Base-by-base conservation (phyloP, 2,329 filamentous ascomycete species). In the Nannizziopsis barbatae region DNA sequence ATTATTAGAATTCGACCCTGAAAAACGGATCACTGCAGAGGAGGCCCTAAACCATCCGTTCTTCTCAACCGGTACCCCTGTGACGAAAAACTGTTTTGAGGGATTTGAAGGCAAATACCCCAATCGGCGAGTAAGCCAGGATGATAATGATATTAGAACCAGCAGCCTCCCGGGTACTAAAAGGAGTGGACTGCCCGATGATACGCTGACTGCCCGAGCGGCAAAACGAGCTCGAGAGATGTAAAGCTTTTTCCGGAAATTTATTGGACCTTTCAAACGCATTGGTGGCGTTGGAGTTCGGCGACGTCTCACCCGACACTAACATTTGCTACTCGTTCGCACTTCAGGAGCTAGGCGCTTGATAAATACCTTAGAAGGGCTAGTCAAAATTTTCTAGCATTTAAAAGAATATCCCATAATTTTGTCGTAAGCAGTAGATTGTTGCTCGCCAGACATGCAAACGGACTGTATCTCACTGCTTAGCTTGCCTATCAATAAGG, bases 81-180 rank as follows among this genome's bases (percentile, higher is more conserved):
- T 92, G 14, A 83, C 77, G 36, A 75, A 80, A 35, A 92, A 94
- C 62, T 95, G 88, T 61, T 98, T 98, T 57, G 87, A 95, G 60
- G 88, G 89, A 0, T 75, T 88, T 45, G 86, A 87, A 66, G 80
- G 80, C 53, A 86, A 92, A 60, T 98, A 98, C 64, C 92, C 92
- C 0, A 81, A 88, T 60, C 77, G 92, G 6, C 79, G 90, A 42
- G 89, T 98, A 36, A 95, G 84, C 58, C 83, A 93, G 58, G 92
- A 98, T 60, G 88, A 95, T 62, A 94, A 95, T 58, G 92, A 96
- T 65, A 95, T 96, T 49, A 75, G 86, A n/a, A 89, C 86, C 0
- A 82, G 83, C 38, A 94, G 87, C 64, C 66, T 95, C 32, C 87
- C 90, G 0, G 92, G 90, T 0, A 95, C 89, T 0, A 96, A 96